These are phyloP conservation scores for Lactarius pseudohatsudake DNA, from an alignment of 768 basidiomycete genomes.

Conservation along the genomic window DNA sequence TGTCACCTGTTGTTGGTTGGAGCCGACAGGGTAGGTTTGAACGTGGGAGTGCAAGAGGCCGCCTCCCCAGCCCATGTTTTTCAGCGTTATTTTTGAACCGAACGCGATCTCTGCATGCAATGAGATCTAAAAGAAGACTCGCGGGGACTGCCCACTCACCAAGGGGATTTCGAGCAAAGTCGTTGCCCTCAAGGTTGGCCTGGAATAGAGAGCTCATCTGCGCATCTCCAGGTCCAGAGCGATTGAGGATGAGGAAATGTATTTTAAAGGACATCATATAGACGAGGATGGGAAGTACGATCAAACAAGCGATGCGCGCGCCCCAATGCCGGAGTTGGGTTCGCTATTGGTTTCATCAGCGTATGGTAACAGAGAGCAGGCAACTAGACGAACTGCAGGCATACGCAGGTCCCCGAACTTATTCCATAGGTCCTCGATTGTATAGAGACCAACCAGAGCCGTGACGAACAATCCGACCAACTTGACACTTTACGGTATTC, in stretches of 20 bases:
- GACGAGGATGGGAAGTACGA: slow-evolving; percentile 85
- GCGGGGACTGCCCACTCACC: slow-evolving; percentile 44
- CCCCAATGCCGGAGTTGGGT: slow-evolving; percentile 91
- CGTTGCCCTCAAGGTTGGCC: slow-evolving; percentile 91
- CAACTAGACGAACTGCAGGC: slow-evolving; percentile 62
- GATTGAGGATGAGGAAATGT: slow-evolving; percentile 92
- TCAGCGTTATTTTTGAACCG: slow-evolving; percentile 89
- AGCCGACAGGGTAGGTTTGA: slow-evolving; percentile 92
- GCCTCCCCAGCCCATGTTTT: slow-evolving; percentile 98
- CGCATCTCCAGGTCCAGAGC: slow-evolving; percentile 93
- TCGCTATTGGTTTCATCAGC: slow-evolving; percentile 46
- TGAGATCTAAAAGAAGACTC: not conserved
- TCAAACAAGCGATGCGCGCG: slow-evolving; percentile 81
- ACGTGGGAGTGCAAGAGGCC: slow-evolving; percentile 95
- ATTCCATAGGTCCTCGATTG: slow-evolving; percentile 97
- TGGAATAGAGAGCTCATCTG: slow-evolving; percentile 99
- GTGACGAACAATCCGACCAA: slow-evolving; percentile 96
- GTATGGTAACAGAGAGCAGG: not conserved
- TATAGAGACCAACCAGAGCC: slow-evolving; percentile 92
- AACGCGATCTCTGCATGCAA: slow-evolving; percentile 68
- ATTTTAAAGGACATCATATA: slow-evolving; percentile 96
- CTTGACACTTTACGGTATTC: slow-evolving; percentile 67
- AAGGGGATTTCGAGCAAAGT: slow-evolving; percentile 87
- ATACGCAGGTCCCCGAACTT: slow-evolving; percentile 96
- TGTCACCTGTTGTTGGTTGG: slow-evolving; percentile 92